phyloP scores from a whole-genome alignment of 2,329 filamentous ascomycete species.

The Arthrinium phaeospermum region DNA sequence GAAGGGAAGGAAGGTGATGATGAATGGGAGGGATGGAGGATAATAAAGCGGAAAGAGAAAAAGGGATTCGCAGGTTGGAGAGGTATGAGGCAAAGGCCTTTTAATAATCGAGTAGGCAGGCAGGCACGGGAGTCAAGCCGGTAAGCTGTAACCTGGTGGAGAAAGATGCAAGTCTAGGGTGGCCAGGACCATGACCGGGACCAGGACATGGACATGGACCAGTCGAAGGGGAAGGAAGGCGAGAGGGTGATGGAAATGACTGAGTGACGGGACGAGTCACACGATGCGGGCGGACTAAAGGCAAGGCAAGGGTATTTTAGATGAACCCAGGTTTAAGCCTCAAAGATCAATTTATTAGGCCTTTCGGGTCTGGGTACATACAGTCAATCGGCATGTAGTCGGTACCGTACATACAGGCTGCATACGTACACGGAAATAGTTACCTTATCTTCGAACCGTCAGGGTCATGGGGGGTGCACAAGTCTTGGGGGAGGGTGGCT shows the following conservation, averaged over 20 bases:
- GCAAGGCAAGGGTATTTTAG: conserved; percentile 17
- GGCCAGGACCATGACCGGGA: conserved; percentile 19
- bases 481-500: background rate
- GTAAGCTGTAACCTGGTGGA: conserved; percentile 23
- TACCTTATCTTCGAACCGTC: conserved; percentile 15
- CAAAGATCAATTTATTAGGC: conserved; percentile 2
- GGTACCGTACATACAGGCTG: background rate
- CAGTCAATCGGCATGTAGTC: background rate
- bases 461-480: conserved; percentile 1
- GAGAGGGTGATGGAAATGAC: conserved; percentile 19
- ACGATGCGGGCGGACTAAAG: conserved; percentile 19
- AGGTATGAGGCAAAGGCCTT: conserved; percentile 2
- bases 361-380: background rate
- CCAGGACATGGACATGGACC: background rate
- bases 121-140: conserved; percentile 19
- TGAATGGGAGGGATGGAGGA: conserved; percentile 16
- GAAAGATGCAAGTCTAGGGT: conserved; percentile 18
- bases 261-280: conserved; percentile 21
- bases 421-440: conserved; percentile 13
- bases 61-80: background rate
- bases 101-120: conserved; percentile 16
- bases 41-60: conserved; percentile 1
- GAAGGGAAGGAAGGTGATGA: conserved; percentile 11
- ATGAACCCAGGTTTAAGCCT: conserved; percentile 20
- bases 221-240: conserved; percentile 9